Percentiles rank a stretch among this genome's conserved stretches.
Evolutionary conservation across 305 asterid species (phyloP).

Genomic region (Rubia peregrina): DNA sequence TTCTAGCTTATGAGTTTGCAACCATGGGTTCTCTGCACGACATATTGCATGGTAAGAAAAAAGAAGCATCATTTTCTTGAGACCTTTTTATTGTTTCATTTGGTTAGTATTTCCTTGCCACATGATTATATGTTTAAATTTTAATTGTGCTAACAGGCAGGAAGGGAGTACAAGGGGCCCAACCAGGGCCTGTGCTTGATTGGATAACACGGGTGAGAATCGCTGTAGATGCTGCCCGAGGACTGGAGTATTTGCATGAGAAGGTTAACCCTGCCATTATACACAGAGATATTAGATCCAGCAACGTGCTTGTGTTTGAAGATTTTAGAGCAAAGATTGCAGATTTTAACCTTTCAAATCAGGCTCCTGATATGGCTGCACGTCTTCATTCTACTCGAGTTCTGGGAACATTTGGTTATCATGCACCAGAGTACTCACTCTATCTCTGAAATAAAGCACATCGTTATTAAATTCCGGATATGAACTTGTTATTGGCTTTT

Average conservation of each 20-base stretch:
- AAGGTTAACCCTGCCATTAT: slow-evolving; percentile 68
- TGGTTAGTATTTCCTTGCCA: neutral
- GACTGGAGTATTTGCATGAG: slow-evolving; percentile 94
- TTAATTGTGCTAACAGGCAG: slow-evolving; percentile 48
- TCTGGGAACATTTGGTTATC: slow-evolving; percentile 88
- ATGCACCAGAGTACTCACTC: slow-evolving; percentile 77
- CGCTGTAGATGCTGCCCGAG: slow-evolving; percentile 98
- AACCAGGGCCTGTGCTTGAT: slow-evolving; percentile 97
- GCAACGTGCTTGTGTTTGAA: slow-evolving; percentile 79
- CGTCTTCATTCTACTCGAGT: slow-evolving; percentile 92
- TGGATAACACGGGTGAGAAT: slow-evolving; percentile 95
- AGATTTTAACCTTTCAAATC: slow-evolving; percentile 88
- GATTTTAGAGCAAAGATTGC: slow-evolving; percentile 84
- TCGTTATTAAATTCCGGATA: neutral
- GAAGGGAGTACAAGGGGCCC: slow-evolving; percentile 98
- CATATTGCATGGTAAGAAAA: slow-evolving; percentile 37
- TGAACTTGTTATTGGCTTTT: neutral
- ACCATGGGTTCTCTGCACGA: slow-evolving; percentile 52
- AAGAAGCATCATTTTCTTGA: neutral
- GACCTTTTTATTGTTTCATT: neutral
- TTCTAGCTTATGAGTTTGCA: slow-evolving; percentile 40
- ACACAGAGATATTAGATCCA: slow-evolving; percentile 71
- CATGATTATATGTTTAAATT: neutral
- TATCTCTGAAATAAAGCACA: neutral
- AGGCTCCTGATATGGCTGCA: slow-evolving; percentile 98